These are phyloP conservation scores for Macrophomina phaseolina DNA, from an alignment of 2,329 filamentous ascomycete species.

Conservation along the genomic window DNA sequence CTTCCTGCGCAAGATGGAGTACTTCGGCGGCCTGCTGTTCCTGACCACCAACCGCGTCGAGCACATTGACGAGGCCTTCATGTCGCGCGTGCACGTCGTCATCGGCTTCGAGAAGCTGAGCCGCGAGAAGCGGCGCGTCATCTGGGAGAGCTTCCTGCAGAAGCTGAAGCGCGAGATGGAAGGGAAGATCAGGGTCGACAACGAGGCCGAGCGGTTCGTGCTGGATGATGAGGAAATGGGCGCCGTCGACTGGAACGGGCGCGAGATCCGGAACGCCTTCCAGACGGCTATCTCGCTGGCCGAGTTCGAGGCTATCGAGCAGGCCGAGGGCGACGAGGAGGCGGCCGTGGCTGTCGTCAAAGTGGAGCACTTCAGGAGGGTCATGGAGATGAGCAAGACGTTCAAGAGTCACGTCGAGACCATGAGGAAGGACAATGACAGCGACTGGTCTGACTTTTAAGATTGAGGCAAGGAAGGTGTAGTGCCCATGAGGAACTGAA, in stretches of 20 bases:
- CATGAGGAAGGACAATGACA: conserved; percentile 14
- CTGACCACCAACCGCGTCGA: conserved; percentile 44
- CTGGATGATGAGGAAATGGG: conserved; percentile 6
- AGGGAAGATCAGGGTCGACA: conserved; percentile 5
- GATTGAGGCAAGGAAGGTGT: background rate
- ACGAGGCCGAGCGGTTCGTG: conserved; percentile 4
- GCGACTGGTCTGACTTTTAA: conserved; percentile 23
- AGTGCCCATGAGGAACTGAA: too few relatives aligned
- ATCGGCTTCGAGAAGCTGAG: conserved; percentile 30
- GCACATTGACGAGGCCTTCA: conserved; percentile 35
- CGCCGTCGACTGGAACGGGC: conserved; percentile 30
- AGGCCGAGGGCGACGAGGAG: background rate
- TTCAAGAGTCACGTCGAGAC: conserved; percentile 21
- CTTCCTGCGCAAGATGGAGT: conserved; percentile 28
- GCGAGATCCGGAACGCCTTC: conserved; percentile 34
- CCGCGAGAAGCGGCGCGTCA: background rate
- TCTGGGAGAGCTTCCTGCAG: conserved; percentile 19
- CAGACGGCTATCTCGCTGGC: conserved; percentile 34
- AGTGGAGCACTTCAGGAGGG: conserved; percentile 13
- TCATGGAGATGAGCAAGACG: conserved; percentile 22
- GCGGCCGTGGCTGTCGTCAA: conserved; percentile 3
- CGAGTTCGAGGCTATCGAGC: conserved; percentile 26
- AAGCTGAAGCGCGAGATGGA: conserved; percentile 18
- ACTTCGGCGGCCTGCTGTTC: conserved; percentile 38
- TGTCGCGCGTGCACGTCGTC: conserved; percentile 26